Evolutionary conservation across 495 filamentous ascomycete genomes (phyloP).

Genomic region (Corynascus novoguineensis): DNA sequence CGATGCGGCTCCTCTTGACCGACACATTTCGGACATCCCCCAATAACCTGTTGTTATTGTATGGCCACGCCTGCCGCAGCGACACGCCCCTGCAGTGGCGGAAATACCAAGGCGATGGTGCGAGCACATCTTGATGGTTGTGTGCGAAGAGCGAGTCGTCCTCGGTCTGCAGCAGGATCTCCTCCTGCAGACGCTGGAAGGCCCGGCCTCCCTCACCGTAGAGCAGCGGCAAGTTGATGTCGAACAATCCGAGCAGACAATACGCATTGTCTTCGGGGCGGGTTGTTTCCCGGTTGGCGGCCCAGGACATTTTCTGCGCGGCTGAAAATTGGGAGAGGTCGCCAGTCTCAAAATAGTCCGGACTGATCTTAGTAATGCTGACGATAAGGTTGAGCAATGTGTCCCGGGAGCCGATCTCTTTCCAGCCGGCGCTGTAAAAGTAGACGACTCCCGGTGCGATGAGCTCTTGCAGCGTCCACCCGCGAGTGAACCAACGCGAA

Average conservation of each 20-base stretch:
- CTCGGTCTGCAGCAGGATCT: slow-evolving; percentile 7
- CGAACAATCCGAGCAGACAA: slow-evolving; percentile 20
- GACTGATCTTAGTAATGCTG: slow-evolving; percentile 2
- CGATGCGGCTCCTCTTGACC: background rate
- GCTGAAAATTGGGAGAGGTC: background rate
- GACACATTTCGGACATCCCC: background rate
- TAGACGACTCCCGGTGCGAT: slow-evolving; percentile 33
- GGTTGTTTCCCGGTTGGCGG: slow-evolving; percentile 12
- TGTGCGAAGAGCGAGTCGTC: slow-evolving; percentile 13
- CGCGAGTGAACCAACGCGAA: slow-evolving; percentile 36
- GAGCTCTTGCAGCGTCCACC: slow-evolving; percentile 43
- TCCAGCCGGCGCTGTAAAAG: slow-evolving; percentile 23
- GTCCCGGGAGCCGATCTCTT: background rate
- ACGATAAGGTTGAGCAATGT: background rate
- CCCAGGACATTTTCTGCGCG: slow-evolving; percentile 21
- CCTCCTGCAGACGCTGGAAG: background rate
- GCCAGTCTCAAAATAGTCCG: background rate
- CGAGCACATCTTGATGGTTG: background rate
- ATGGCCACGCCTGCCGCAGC: background rate
- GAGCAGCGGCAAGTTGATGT: slow-evolving; percentile 16
- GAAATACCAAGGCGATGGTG: background rate
- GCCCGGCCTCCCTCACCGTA: slow-evolving; percentile 12
- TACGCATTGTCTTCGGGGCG: slow-evolving; percentile 19
- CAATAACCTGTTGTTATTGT: background rate
- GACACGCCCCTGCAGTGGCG: background rate